Percentiles rank a stretch among this genome's conserved stretches.
Conservation (phyloP, 169 alveolate genomes). For the Condylostoma magnum region DNA sequence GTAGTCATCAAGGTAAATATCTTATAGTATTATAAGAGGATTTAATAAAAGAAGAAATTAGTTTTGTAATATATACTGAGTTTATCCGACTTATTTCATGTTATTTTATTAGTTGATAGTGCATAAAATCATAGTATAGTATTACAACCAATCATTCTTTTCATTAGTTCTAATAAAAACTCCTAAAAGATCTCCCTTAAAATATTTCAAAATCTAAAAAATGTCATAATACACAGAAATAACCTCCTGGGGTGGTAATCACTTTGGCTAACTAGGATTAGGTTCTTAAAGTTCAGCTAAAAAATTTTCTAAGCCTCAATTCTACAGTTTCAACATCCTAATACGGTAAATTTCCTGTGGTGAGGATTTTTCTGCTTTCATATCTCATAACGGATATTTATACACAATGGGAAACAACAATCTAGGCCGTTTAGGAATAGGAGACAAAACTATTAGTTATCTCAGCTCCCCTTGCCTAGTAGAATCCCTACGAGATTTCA, state of each 20-base stretch:
- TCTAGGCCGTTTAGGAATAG: constrained; percentile 58
- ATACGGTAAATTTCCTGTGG: constrained; percentile 34
- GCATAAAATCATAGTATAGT: too few relatives aligned
- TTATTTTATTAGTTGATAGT: too few relatives aligned
- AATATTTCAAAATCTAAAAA: too few relatives aligned
- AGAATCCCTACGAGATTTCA: constrained; percentile 36
- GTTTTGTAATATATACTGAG: too few relatives aligned
- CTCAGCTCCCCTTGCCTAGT: constrained; percentile 55
- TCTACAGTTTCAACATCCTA: constrained; percentile 27
- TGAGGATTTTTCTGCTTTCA: constrained; percentile 36
- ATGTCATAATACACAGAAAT: too few relatives aligned
- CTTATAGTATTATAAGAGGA: too few relatives aligned
- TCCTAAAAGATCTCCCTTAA: too few relatives aligned
- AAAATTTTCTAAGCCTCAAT: constrained; percentile 23
- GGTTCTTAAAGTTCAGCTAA: constrained; percentile 30
- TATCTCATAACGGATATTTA: constrained; percentile 30
- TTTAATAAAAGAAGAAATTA: too few relatives aligned
- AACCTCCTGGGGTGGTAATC: constrained; percentile 27
- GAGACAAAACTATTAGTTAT: constrained; percentile 22
- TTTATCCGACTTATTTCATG: too few relatives aligned
- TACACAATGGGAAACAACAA: constrained; percentile 46
- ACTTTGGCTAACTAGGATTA: constrained; percentile 34
- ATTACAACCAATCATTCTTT: too few relatives aligned
- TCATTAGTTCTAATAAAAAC: too few relatives aligned
- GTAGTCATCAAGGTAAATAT: too few relatives aligned